Evolutionary conservation across 768 basidiomycete species (phyloP), one percentile per base, ranked within the genome.

Genomic region (Agrocybe praecox): DNA sequence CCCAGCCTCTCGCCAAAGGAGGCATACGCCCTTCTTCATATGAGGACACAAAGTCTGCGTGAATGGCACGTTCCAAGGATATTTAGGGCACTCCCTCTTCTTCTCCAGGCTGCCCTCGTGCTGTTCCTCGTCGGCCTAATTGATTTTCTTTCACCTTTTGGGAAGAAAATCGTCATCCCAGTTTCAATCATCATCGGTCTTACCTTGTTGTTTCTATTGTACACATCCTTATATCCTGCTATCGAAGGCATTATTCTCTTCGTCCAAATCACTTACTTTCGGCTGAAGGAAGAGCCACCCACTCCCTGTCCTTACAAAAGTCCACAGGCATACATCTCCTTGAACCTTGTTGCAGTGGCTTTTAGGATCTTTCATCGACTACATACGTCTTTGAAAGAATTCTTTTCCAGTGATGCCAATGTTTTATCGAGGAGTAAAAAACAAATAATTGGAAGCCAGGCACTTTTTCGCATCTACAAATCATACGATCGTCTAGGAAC

Each of bases 101-200:
- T 70, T 10, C 63, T 74, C 10, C 70, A 71, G 50, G 34, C 48
- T 7, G 64, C 72, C 8, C 50, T 74, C 10, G 53, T 69, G 9
- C 61, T 74, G 1, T 74, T 74, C 52, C 62, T 70, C 34, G 51
- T 57, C 5, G 71, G 69, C 3, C 22, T 72, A 9, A 49, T 69
- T 23, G 63, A 68, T 24, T 62, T 71, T 17, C 52, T 70, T 4
- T 65, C 54, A 63, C 63, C 44, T 53, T 9, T 47, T 63, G 19
- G 62, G 36, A n/a, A 32, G 6, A 32, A 49, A 12, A 61, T 70
- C 7, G 21, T 29, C 8, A 54, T 62, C 2, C 47, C 62, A 8
- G 48, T 70, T 19, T 59, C 58, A 32, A 42, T 57, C 17, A 59
- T 62, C 7, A 53, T 70, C 18, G 65, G 62, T 11, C 9, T 62